phyloP scores from a whole-genome alignment of 768 basidiomycete genomes.

The Amanita pallidorosea region DNA sequence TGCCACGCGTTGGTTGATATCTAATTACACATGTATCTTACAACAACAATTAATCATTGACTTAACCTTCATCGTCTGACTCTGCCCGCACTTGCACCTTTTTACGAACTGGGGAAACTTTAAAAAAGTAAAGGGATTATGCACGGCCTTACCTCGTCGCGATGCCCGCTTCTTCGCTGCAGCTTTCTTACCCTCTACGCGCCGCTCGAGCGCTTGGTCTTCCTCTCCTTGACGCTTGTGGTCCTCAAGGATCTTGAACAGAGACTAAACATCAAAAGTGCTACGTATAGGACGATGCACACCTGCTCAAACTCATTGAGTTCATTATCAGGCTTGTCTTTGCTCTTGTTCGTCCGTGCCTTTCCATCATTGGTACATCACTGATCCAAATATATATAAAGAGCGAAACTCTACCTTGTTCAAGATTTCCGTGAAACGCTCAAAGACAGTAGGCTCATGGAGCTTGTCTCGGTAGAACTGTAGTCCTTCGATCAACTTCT shows the following conservation, averaged over 20 bases:
- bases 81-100: constrained; percentile 12
- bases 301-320: constrained; percentile 92
- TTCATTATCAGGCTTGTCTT: constrained; percentile 88
- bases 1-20: not conserved
- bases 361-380: not conserved
- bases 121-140: not conserved
- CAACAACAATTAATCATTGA: not conserved
- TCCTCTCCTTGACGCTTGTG: constrained; percentile 79
- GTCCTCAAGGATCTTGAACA: constrained; percentile 68
- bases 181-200: constrained; percentile 75
- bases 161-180: constrained; percentile 65
- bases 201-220: constrained; percentile 83
- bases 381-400: not conserved
- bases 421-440: constrained; percentile 83
- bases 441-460: constrained; percentile 76
- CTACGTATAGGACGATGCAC: constrained; percentile 6
- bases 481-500: constrained; percentile 89
- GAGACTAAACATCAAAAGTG: not conserved
- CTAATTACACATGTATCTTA: not conserved
- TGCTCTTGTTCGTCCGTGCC: constrained; percentile 85
- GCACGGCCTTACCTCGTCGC: constrained; percentile 22
- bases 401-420: constrained; percentile 51
- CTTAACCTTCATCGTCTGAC: constrained; percentile 7
- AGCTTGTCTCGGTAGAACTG: constrained; percentile 95
- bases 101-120: constrained; percentile 9